A percentile compares a stretch with the other conserved stretches of the same genome.
Evolutionary conservation across 306 rosid genomes (phyloP).

Genomic region (Citrullus amarus): DNA sequence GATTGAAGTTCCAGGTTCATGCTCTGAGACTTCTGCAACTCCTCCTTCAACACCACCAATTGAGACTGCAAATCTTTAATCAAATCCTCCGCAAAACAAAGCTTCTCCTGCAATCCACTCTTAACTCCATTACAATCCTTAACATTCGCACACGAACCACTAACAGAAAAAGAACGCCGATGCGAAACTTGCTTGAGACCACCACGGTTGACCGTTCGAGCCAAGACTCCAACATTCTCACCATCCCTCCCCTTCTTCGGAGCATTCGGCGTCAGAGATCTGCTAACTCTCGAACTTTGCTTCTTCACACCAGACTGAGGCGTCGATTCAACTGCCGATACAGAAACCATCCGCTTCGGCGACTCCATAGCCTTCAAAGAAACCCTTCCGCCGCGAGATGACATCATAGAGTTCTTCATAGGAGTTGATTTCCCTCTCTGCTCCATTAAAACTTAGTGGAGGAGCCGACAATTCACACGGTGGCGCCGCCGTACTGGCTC

Average conservation of each 20-base stretch:
- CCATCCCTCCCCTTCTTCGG: conserved; percentile 34
- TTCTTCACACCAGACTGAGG: conserved; percentile 25
- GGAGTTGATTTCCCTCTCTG: neutral
- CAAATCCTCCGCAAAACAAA: conserved; percentile 41
- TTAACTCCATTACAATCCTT: conserved; percentile 35
- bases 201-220: conserved; percentile 21
- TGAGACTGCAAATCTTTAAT: conserved; percentile 45
- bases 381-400: conserved; percentile 35
- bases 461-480: neutral
- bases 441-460: neutral
- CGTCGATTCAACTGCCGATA: conserved; percentile 4
- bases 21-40: conserved; percentile 44
- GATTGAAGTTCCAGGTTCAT: conserved; percentile 49
- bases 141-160: conserved; percentile 21
- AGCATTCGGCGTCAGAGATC: conserved; percentile 26
- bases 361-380: conserved; percentile 35
- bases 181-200: conserved; percentile 31
- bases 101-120: conserved; percentile 36
- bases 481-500: neutral
- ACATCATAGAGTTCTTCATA: conserved; percentile 17
- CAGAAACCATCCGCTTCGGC: conserved; percentile 28
- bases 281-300: conserved; percentile 21
- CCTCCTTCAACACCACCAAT: conserved; percentile 47
- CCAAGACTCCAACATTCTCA: conserved; percentile 26
- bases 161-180: conserved; percentile 19